Percentiles rank a stretch among this genome's conserved stretches.
These are phyloP conservation scores for Rutidosis leptorrhynchoides DNA, from an alignment of 129 eudicot genomes.

Conservation along the genomic window DNA sequence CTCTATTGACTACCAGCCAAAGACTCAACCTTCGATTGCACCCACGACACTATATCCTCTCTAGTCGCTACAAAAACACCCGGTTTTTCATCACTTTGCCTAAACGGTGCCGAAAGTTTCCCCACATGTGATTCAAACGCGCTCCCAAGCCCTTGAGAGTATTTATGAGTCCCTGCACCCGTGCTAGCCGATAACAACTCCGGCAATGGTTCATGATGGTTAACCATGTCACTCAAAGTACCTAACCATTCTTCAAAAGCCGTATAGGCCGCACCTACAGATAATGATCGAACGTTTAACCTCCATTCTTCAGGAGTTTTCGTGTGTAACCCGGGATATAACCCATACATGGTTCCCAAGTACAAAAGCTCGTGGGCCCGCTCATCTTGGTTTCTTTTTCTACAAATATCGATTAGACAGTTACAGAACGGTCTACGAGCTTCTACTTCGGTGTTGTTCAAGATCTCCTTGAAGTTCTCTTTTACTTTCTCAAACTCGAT, in stretches of 20 bases:
- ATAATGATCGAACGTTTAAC: conserved; percentile 59
- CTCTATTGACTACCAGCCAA: conserved; percentile 26
- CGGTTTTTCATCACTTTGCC: conserved; percentile 50
- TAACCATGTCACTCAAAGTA: conserved; percentile 47
- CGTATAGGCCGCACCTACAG: conserved; percentile 72
- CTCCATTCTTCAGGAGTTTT: conserved; percentile 65
- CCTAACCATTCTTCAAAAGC: conserved; percentile 74
- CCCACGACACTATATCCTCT: conserved; percentile 61
- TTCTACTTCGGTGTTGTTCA: conserved; percentile 48
- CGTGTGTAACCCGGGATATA: conserved; percentile 60
- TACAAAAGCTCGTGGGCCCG: conserved; percentile 68
- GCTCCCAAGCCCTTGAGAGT: conserved; percentile 52
- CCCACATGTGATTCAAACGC: conserved; percentile 49
- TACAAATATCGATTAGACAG: conserved; percentile 62
- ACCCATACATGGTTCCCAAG: conserved; percentile 54
- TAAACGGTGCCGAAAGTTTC: conserved; percentile 58
- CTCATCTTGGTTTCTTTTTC: conserved; percentile 43
- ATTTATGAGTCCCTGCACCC: conserved; percentile 68
- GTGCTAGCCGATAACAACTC: conserved; percentile 52
- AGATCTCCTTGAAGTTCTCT: conserved; percentile 47
- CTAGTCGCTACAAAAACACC: conserved; percentile 63
- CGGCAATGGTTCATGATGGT: conserved; percentile 52
- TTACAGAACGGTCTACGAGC: conserved; percentile 67
- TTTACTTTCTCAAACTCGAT: conserved; percentile 36
- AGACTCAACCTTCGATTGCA: conserved; percentile 43